Base-by-base conservation (phyloP, 768 basidiomycete species). In the Calocera viscosa region DNA sequence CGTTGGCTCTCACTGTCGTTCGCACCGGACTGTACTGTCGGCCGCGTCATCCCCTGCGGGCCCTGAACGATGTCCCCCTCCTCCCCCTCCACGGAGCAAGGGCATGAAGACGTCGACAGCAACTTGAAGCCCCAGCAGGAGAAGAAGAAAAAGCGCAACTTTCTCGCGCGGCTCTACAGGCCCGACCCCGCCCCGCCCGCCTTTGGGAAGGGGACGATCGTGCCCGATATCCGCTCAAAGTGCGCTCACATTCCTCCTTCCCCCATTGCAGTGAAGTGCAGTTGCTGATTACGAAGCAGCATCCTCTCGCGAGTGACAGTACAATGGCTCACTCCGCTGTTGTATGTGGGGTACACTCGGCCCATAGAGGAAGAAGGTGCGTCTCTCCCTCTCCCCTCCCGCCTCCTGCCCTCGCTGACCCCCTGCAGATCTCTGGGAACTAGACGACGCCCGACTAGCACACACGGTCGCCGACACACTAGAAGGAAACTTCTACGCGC, bases 291-390 rank as follows among this genome's bases (percentile, higher is more conserved):
- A 49, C n/a, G 28, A 19, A 16, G 49, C 70, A 83, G 83, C 66
- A 76, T 70, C 8, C 65, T 82, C 24, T 84, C 83, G 8, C 76
- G 76, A 35, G 72, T 85, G 0, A 68, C 82, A 34, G 81, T 83
- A 34, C 75, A 78, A n/a, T 86, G 85, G 84, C 71, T 86, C 8
- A 76, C 75, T 28, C 78, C 84, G 0, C 80, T 87, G 68, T 76
- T 86, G 2, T 75, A 76, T 33, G 84, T 86, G 14, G 85, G 85
- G 1, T 86, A 81, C 71, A 81, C 83, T 12, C 77, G 85, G 64
- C 84, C 84, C 0, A 70, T 85, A 11, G 77, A 83, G 74, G 78
- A 80, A 71, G 84, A 86, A 49, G 85, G 85, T 83, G 39, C 7
- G 67, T 63, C 38, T 14, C 1, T 32, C 10, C 35, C 39, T 22